These are phyloP conservation scores for Zygoascus biomembranicola DNA, from an alignment of 805 yeast genomes.

Conservation along the genomic window DNA sequence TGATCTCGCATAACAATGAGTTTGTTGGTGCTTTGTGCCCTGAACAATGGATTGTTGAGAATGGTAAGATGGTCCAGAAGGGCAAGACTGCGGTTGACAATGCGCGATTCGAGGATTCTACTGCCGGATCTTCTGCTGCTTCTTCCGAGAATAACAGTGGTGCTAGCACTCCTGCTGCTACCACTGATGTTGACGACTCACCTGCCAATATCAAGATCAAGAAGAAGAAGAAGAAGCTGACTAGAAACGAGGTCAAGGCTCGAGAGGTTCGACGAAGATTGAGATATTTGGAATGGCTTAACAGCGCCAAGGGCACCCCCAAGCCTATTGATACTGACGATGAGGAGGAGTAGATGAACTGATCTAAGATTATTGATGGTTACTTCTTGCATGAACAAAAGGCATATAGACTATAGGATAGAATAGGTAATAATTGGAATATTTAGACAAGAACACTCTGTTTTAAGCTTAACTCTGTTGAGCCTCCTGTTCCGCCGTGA, in stretches of 20 bases:
- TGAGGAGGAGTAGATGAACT: slow-evolving; percentile 46
- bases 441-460: neutral
- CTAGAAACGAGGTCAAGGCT: slow-evolving; percentile 88
- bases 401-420: neutral
- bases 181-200: slow-evolving; percentile 59
- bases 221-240: slow-evolving; percentile 90
- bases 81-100: slow-evolving; percentile 70
- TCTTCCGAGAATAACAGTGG: slow-evolving; percentile 20
- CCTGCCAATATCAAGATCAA: slow-evolving; percentile 95
- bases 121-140: slow-evolving; percentile 39
- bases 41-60: slow-evolving; percentile 95
- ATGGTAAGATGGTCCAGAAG: slow-evolving; percentile 80
- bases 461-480: neutral
- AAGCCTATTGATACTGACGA: slow-evolving; percentile 90
- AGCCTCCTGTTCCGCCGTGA: slow-evolving; percentile 33
- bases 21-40: slow-evolving; percentile 97
- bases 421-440: neutral
- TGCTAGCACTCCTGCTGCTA: neutral
- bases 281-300: slow-evolving; percentile 90
- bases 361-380: neutral
- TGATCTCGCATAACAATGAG: slow-evolving; percentile 96
- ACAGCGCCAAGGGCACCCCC: slow-evolving; percentile 96
- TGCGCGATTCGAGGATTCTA: slow-evolving; percentile 73
- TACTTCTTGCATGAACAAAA: neutral
- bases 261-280: slow-evolving; percentile 91